Percentiles rank a stretch among this genome's conserved stretches.
Evolutionary conservation across 768 basidiomycete species (phyloP).

Genomic region (Xerocomellus chrysenteron): DNA sequence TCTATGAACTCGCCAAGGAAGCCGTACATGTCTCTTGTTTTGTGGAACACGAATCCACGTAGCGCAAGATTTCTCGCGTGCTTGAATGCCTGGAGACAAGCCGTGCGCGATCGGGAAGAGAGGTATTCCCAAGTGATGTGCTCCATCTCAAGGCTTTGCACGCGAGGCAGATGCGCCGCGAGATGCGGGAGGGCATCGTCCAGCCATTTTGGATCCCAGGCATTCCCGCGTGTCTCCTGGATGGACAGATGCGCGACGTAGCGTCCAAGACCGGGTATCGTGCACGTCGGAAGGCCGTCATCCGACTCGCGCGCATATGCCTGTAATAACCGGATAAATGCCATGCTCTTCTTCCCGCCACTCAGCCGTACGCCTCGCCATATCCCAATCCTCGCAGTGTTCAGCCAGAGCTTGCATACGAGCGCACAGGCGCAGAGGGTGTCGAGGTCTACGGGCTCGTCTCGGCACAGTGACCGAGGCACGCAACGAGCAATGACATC

Average conservation of each 20-base stretch:
- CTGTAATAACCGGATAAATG: constrained; percentile 17
- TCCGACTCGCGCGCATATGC: constrained; percentile 13
- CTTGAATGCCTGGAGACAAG: constrained; percentile 28
- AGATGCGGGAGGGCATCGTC: constrained; percentile 29
- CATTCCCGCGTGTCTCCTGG: constrained; percentile 30
- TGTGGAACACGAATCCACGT: constrained; percentile 26
- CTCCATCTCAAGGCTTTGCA: constrained; percentile 31
- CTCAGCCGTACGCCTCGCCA: constrained; percentile 25
- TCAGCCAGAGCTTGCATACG: constrained; percentile 33
- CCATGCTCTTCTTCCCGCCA: constrained; percentile 19
- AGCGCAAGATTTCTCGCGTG: constrained; percentile 18
- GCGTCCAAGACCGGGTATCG: constrained; percentile 56
- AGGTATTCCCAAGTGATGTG: constrained; percentile 34
- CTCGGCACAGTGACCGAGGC: constrained; percentile 2
- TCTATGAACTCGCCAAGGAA: constrained; percentile 29
- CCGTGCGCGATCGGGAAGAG: constrained; percentile 25
- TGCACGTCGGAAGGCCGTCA: constrained; percentile 32
- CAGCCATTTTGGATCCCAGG: constrained; percentile 36
- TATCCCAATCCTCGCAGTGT: constrained; percentile 22
- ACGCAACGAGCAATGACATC: constrained; percentile 23
- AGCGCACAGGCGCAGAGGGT: constrained; percentile 28
- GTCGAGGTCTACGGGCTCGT: constrained; percentile 15
- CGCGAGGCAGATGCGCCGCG: constrained; percentile 16
- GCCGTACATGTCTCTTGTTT: constrained; percentile 26
- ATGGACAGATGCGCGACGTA: constrained; percentile 39